Percentiles rank a stretch among this genome's conserved stretches.
These are phyloP conservation scores for Chlorophyllum brunneum DNA, from an alignment of 768 basidiomycete genomes.

Conservation along the genomic window DNA sequence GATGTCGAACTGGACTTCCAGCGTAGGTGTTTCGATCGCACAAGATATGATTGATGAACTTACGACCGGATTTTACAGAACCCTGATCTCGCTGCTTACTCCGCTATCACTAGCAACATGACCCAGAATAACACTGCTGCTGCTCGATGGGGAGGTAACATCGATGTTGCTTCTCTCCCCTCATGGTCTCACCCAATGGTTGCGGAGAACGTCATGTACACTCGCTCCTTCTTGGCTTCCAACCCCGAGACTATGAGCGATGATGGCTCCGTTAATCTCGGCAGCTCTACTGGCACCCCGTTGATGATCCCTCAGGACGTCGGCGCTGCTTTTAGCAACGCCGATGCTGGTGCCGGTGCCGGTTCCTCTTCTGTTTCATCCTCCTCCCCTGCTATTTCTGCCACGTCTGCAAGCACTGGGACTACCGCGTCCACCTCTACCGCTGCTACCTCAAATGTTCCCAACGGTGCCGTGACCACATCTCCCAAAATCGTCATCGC, in stretches of 20 bases:
- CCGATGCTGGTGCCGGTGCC: conserved; percentile 18
- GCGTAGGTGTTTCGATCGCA: conserved; percentile 28
- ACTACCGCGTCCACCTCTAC: conserved; percentile 21
- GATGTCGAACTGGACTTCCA: conserved; percentile 45
- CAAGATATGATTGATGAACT: background rate
- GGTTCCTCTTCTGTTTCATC: conserved; percentile 21
- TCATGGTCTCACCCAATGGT: conserved; percentile 44
- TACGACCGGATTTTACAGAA: conserved; percentile 29
- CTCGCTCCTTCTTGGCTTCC: conserved; percentile 39
- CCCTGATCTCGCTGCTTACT: conserved; percentile 54
- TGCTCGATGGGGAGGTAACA: conserved; percentile 57
- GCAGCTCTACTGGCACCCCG: conserved; percentile 37
- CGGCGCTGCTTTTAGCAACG: conserved; percentile 37
- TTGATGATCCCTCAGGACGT: conserved; percentile 62
- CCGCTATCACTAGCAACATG: conserved; percentile 42
- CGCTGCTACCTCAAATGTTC: conserved; percentile 17
- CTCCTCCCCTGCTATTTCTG: conserved; percentile 21
- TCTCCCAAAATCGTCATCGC: conserved; percentile 49
- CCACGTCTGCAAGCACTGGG: conserved; percentile 28
- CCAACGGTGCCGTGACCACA: conserved; percentile 38
- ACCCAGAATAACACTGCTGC: conserved; percentile 48
- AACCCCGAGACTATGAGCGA: conserved; percentile 48
- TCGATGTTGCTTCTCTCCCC: conserved; percentile 55
- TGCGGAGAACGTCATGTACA: conserved; percentile 57
- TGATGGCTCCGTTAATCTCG: conserved; percentile 51